Base-by-base conservation (phyloP, 75 land plant species). In the Cupressus sempervirens region DNA sequence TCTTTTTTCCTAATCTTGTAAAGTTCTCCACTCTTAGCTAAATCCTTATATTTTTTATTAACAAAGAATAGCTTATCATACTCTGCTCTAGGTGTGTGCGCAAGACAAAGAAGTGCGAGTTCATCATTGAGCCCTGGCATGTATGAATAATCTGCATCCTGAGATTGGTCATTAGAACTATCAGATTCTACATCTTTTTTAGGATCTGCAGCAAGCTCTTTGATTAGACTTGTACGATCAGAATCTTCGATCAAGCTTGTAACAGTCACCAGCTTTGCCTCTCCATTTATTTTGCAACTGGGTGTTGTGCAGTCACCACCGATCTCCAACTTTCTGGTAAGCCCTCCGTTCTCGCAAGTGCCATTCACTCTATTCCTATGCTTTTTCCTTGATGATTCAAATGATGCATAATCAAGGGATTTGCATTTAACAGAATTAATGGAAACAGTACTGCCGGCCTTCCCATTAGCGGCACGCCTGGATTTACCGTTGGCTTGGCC, bases 131-230 rank as follows among this genome's bases (percentile, higher is more conserved):
- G 88, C 7, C 32, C 45, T 43, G 89, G 87, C 68, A 83, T 26
- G 46, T 75, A 83, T 3, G 83, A 83, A 62, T 89, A 87, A 91
- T 91, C 90, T 89, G 90, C 90, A 89, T 89, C 92, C 90, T 91
- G 92, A 91, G 92, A 84, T 86, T 85, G 80, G 40, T 43, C 84
- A 84, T 54, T 62, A 76, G 82, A 65, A 36, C 67, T 56, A 81
- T 16, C 16, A 83, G n/a, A 50, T 83, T 52, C 40, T 0, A 36
- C 67, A 35, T 80, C 56, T 29, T 80, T 32, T 76, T 7, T 7
- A 79, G 81, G n/a, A 79, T 79, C 46, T 79, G 23, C 81, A 23
- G 29, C 52, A 12, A 48, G 30, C 52, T 79, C 50, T 45, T 79
- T n/a, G 48, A 79, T 41, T 13, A 32, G 35, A 72, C 74, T 32